Base-by-base conservation (phyloP, 1,139 yeast species). In the Debaryomycetaceae sp. region DNA sequence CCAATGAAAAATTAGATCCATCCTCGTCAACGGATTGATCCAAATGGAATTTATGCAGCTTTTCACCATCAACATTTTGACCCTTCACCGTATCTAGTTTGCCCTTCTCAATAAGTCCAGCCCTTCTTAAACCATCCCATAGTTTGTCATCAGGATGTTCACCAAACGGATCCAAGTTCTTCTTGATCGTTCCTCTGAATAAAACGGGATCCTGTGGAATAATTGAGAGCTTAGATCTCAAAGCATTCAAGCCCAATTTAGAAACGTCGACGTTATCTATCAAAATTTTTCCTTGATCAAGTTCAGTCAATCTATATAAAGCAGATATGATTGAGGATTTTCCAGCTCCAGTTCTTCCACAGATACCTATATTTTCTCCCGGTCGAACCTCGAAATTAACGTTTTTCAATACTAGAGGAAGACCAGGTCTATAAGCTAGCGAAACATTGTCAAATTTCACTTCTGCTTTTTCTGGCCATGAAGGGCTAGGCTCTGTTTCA, bases 291-390 rank as follows among this genome's bases (percentile, higher is more conserved):
- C 91, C 91, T 2, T 58, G 49, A n/a, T 66, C 57, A 36, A 83
- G 62, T 54, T 84, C 90, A 9, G 75, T 65, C 37, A 85, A 63
- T 44, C 93, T 72, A 60, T 78, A 85, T 45, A 85, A 64, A 0
- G 87, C 85, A 24, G 78, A 72, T 76, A 83, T 81, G 38, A 85
- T 80, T 1, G 88, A 80, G 20, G 85, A 78, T 61, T 85, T 85
- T 39, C 91, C 91, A 7, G 91, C 90, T 47, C 93, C 93, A 1
- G 91, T 85, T 55, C 91, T 76, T 23, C 93, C 93, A 65, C 88
- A 83, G 47, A 85, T 81, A 40, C 91, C 91, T 48, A 84, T 72
- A 57, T 83, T 84, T 58, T 83, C 82, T 13, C 80, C 76, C 1
- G 81, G 75, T 11, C 68, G 62, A 27, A 85, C 66, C 4, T 59